Evolutionary conservation across 2,329 filamentous ascomycete species (phyloP), one percentile per base, ranked within the genome.

Genomic region (Apiospora pterosperma): DNA sequence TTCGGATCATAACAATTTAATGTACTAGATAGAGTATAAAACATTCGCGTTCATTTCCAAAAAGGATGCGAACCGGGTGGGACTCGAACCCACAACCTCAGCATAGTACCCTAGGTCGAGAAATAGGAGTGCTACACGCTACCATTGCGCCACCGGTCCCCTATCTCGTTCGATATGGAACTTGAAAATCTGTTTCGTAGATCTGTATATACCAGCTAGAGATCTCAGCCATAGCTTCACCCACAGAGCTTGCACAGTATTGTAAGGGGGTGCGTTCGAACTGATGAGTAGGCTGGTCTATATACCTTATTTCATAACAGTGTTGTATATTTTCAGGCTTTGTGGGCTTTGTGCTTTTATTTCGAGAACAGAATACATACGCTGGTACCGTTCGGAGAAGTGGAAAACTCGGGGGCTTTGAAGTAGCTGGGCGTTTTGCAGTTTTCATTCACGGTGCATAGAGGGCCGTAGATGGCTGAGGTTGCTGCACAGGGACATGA

Each of bases 71-170:
- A 66, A 62, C 72, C 71, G 67, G 72, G 73, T 71, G 73, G 74
- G 74, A 76, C 73, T 76, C 74, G 73, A 75, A 76, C 74, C 73
- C 73, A 71, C 73, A 76, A 74, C 73, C 74, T 73, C 70, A 72
- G 52, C 39, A 63, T 16, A 55, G 61, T n/a, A n/a, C n/a, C n/a
- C 62, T 36, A 52, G 65, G 39, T 58, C 39, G 59, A 34, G 38
- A 59, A 64, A 67, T 76, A 76, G 74, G 74, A 76, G 74, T 71
- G 69, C 70, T 70, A 73, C 70, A 71, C 70, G 70, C 69, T 75
- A 74, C 69, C 68, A 71, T 72, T 72, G 69, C 67, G 68, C 70
- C 67, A 72, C 68, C 36, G 62, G 62, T 44, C 16, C n/a, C n/a
- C n/a, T n/a, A n/a, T n/a, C n/a, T n/a, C n/a, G n/a, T n/a, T n/a